A percentile compares a stretch with the other conserved stretches of the same genome.
Conservation (phyloP, 2,329 filamentous ascomycete genomes). For the Sclerotinia subarctica region DNA sequence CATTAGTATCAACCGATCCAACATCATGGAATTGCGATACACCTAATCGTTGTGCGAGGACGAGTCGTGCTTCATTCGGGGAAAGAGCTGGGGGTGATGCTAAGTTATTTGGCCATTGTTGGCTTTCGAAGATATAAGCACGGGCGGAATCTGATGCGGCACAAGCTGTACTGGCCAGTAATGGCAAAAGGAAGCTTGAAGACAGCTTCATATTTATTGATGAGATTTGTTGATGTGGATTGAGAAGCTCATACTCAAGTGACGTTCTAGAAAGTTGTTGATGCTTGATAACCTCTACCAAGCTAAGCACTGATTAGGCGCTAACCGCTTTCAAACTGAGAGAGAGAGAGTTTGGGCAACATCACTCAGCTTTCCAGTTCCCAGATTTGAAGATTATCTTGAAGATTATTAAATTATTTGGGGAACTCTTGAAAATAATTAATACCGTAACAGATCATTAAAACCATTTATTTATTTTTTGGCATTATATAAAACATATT, state of each 20-base stretch:
- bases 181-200: slow-evolving; percentile 41
- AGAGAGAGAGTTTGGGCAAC: neutral
- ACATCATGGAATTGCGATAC: slow-evolving; percentile 46
- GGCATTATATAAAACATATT: neutral
- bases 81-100: slow-evolving; percentile 50
- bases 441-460: neutral
- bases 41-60: slow-evolving; percentile 56
- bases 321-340: slow-evolving; percentile 5
- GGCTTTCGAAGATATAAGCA: slow-evolving; percentile 49
- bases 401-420: neutral
- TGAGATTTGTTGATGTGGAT: slow-evolving; percentile 23
- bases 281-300: slow-evolving; percentile 16
- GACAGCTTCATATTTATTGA: slow-evolving; percentile 42
- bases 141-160: slow-evolving; percentile 43
- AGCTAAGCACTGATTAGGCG: slow-evolving; percentile 7
- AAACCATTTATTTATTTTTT: neutral
- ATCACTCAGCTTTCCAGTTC: neutral
- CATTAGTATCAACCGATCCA: slow-evolving; percentile 39
- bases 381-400: neutral
- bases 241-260: slow-evolving; percentile 26
- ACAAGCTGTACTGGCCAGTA: slow-evolving; percentile 40
- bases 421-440: neutral
- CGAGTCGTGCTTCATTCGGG: slow-evolving; percentile 47
- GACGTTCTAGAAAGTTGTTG: slow-evolving; percentile 1
- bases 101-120: slow-evolving; percentile 40